Evolutionary conservation across 176 grass and related monocot genomes (phyloP).

Genomic region (Ensete glaucum): DNA sequence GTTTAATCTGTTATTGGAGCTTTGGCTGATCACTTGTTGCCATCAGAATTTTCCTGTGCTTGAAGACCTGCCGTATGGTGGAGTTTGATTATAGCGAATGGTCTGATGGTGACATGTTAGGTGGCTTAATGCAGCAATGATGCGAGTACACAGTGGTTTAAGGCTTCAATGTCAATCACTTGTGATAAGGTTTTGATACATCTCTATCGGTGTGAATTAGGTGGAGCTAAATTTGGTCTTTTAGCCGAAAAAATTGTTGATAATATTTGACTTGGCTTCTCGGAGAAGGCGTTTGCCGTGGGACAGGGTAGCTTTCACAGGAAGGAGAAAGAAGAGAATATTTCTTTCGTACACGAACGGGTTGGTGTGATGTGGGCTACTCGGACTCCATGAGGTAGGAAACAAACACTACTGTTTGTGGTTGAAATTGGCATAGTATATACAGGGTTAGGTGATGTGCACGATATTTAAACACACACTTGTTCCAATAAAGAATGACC

Average conservation of each 20-base stretch:
- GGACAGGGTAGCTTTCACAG: not conserved
- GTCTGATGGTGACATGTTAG: not conserved
- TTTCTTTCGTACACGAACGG: not conserved
- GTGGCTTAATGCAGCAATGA: not conserved
- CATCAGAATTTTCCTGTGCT: too few species aligned
- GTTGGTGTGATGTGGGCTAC: not conserved
- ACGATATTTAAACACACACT: not conserved
- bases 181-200: not conserved
- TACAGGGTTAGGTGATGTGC: not conserved
- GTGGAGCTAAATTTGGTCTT: not conserved
- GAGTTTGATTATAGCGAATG: too few species aligned
- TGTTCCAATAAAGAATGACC: not conserved
- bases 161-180: too few species aligned
- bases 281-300: not conserved
- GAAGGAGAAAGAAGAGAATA: not conserved
- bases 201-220: not conserved
- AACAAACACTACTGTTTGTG: not conserved
- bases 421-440: not conserved
- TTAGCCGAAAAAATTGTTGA: not conserved
- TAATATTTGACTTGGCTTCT: not conserved
- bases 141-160: not conserved
- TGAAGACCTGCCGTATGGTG: too few species aligned
- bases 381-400: not conserved
- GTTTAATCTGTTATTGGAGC: not conserved
- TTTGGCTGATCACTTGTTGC: not conserved